These are phyloP conservation scores for Aureobasidium sp. DNA, from an alignment of 2,329 filamentous ascomycete species.

Conservation along the genomic window DNA sequence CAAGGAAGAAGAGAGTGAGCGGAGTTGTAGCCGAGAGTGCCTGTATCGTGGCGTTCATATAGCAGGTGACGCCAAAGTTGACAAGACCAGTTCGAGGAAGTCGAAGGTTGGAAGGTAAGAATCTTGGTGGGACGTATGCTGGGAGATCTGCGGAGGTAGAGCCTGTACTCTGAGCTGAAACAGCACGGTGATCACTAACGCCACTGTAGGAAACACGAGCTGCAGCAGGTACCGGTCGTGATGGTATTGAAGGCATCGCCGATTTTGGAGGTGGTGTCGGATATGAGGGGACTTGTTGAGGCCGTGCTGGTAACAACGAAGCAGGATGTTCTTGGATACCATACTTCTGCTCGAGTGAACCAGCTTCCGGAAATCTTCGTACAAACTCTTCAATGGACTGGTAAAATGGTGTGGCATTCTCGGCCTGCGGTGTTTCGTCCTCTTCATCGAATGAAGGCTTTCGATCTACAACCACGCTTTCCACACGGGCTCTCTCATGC, in stretches of 20 bases:
- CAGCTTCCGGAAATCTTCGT: constrained; percentile 68
- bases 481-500: constrained; percentile 67
- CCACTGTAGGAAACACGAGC: constrained; percentile 70
- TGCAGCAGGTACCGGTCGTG: constrained; percentile 52
- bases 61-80: constrained; percentile 80
- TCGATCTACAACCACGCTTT: constrained; percentile 46
- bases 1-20: constrained; percentile 57
- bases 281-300: constrained; percentile 25
- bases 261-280: constrained; percentile 30
- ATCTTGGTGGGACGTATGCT: constrained; percentile 40
- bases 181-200: constrained; percentile 52
- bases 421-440: constrained; percentile 27
- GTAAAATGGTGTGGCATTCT: constrained; percentile 46
- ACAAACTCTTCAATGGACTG: constrained; percentile 78
- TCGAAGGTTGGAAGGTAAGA: constrained; percentile 36
- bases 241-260: constrained; percentile 47
- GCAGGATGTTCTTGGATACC: constrained; percentile 27
- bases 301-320: constrained; percentile 22
- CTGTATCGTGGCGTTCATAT: constrained; percentile 87
- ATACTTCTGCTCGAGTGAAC: constrained; percentile 50
- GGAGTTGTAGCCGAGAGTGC: constrained; percentile 66
- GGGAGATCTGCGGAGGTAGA: constrained; percentile 31
- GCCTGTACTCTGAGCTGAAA: constrained; percentile 27
- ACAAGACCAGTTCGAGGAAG: constrained; percentile 65
- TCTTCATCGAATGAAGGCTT: constrained; percentile 27